phyloP scores from a whole-genome alignment of 345 rosid species.

The Syzygium jambos region DNA sequence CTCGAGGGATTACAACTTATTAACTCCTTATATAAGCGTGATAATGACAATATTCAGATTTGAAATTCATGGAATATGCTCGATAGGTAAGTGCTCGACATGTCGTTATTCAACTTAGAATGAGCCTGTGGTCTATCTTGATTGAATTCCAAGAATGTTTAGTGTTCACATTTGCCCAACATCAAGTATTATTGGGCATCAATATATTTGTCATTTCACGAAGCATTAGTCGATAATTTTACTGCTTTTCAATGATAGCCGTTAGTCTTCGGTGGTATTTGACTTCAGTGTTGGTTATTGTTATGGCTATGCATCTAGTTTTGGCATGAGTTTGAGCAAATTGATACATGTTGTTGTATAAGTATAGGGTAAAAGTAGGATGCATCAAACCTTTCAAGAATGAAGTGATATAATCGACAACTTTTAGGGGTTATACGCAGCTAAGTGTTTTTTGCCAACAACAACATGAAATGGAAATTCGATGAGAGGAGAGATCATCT shows the following conservation, averaged over 20 bases:
- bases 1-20: not conserved
- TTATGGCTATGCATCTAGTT: not conserved
- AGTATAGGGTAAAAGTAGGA: not conserved
- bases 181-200: not conserved
- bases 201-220: not conserved
- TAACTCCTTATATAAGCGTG: not conserved
- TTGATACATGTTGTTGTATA: not conserved
- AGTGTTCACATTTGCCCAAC: not conserved
- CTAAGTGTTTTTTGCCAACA: too few relatives aligned
- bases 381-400: not conserved
- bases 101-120: not conserved
- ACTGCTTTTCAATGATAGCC: not conserved
- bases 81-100: not conserved
- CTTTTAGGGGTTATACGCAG: not conserved
- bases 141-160: not conserved
- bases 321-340: not conserved
- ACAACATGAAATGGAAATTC: not conserved
- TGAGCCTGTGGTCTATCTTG: not conserved
- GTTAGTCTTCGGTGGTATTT: not conserved
- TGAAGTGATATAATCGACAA: not conserved
- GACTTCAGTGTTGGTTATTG: not conserved
- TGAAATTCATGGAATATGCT: not conserved
- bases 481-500: not conserved
- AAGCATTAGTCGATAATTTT: not conserved
- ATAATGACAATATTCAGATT: not conserved